Base-by-base conservation (phyloP, 1,139 yeast genomes). In the Hyphopichia pseudoburtonii region DNA sequence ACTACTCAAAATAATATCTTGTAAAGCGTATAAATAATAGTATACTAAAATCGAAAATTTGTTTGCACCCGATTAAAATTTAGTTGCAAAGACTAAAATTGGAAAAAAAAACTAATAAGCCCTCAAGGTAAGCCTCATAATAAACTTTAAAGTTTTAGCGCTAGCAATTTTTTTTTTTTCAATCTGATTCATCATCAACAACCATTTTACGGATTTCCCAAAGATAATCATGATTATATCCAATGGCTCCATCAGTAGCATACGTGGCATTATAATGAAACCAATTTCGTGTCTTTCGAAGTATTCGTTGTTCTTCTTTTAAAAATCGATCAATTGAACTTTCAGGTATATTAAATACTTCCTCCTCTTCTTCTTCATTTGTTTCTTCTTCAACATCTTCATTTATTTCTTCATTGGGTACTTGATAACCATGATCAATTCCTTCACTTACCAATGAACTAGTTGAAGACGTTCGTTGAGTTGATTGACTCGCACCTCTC, bases 151-250 rank as follows among this genome's bases (percentile, higher is more conserved):
- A 21, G 10, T n/a, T n/a, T 21, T 21, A 10, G 23, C 10, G 10
- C 10, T 21, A 10, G 7, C 10, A 21, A 11, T 25, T 32, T 25
- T n/a, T n/a, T n/a, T n/a, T n/a, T n/a, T n/a, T n/a, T n/a, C n/a
- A 21, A 21, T 38, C 40, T 28, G 37, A 47, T 33, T 59, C 63
- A 38, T 62, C 59, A 37, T 70, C 76, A 46, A 70, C 62, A 3
- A 78, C 79, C 76, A 78, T 68, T 41, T 69, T 68, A 32, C 83
- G 57, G 32, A 78, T 76, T 47, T 78, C 84, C 70, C 77, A 70
- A 46, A 70, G 62, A 50, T 72, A 66, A 30, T 73, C 78, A 24
- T 62, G 52, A 39, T 62, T 68, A 42, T 54, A 46, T 4, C 33
- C 39, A 5, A 32, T 30, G 17, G 39, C 47, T 16, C 40, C 42